phyloP scores from a whole-genome alignment of 2,329 filamentous ascomycete species.

The Sporothrix protearum region DNA sequence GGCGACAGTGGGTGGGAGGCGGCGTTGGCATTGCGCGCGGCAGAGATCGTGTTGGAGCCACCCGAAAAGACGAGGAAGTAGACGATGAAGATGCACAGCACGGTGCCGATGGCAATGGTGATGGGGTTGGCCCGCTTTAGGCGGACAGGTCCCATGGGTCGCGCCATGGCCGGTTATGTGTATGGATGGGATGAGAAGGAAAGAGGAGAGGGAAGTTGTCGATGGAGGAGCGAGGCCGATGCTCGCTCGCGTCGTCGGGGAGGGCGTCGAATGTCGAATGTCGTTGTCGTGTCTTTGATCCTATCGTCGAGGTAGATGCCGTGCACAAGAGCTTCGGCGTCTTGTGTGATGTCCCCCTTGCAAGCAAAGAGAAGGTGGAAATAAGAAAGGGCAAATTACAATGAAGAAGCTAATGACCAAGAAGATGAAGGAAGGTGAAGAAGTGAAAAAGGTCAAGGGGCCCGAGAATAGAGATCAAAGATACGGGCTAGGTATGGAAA shows the following conservation, averaged over 20 bases:
- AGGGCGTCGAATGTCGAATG: no score
- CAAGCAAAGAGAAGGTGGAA: background rate
- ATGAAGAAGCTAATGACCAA: constrained; percentile 5
- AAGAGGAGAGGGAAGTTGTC: background rate
- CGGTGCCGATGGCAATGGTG: constrained; percentile 66
- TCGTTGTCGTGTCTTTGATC: constrained; percentile 3
- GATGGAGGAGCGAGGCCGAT: background rate
- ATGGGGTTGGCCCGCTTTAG: constrained; percentile 77
- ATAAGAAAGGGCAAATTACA: background rate
- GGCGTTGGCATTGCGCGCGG: constrained; percentile 43
- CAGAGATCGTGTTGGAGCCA: constrained; percentile 31
- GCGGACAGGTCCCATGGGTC: constrained; percentile 62
- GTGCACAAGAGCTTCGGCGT: background rate
- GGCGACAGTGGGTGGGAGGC: constrained; percentile 70
- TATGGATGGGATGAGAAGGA: background rate
- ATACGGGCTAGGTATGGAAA: background rate
- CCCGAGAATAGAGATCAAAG: background rate
- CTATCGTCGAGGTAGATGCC: background rate
- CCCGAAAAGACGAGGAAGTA: constrained; percentile 56
- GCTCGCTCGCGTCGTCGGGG: background rate
- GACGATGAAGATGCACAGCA: constrained; percentile 70
- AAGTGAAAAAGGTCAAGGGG: constrained; percentile 5
- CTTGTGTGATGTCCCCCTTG: constrained; percentile 6
- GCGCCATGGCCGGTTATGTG: constrained; percentile 44
- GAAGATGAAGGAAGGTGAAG: constrained; percentile 9